Percentiles rank a stretch among this genome's conserved stretches.
Conservation (phyloP, 2,329 filamentous ascomycete species). For the Albophoma yamanashiensis region DNA sequence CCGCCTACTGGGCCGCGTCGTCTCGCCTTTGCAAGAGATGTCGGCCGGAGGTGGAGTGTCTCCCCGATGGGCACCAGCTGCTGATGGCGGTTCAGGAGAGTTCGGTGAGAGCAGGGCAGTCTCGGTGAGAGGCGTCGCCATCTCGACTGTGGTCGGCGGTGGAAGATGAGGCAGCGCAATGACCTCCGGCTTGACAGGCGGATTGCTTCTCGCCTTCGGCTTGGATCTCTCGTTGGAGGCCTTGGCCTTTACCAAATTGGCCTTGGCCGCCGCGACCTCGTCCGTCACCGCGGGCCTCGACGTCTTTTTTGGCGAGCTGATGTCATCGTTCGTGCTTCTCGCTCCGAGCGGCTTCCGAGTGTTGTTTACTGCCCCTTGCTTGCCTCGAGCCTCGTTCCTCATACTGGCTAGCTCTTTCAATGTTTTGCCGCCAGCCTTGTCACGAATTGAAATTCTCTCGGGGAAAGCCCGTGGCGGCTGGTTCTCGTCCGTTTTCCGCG, state of each 20-base stretch:
- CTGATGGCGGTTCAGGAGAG: constrained; percentile 35
- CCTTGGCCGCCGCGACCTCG: constrained; percentile 28
- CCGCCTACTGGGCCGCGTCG: constrained; percentile 54
- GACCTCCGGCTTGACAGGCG: constrained; percentile 11
- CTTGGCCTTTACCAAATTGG: constrained; percentile 19
- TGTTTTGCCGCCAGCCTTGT: constrained; percentile 27
- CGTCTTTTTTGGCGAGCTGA: constrained; percentile 47
- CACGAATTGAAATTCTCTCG: constrained; percentile 18
- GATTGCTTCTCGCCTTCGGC: constrained; percentile 14
- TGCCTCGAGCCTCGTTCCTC: constrained; percentile 29
- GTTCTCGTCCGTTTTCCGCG: background rate
- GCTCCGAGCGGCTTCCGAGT: constrained; percentile 38
- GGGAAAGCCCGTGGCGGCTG: constrained; percentile 1
- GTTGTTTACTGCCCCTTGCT: constrained; percentile 13
- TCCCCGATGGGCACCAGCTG: constrained; percentile 21
- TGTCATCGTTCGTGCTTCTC: constrained; percentile 50
- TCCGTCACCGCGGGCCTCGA: constrained; percentile 21
- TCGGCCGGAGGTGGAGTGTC: constrained; percentile 52
- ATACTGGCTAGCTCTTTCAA: constrained; percentile 34
- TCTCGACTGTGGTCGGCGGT: constrained; percentile 9
- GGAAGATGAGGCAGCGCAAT: constrained; percentile 6
- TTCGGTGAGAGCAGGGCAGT: constrained; percentile 32
- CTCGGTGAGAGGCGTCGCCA: constrained; percentile 22
- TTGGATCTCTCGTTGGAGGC: constrained; percentile 13
- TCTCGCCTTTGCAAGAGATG: constrained; percentile 43